Evolutionary conservation across 306 rosid genomes (phyloP).

Genomic region (Vigna angularis): DNA sequence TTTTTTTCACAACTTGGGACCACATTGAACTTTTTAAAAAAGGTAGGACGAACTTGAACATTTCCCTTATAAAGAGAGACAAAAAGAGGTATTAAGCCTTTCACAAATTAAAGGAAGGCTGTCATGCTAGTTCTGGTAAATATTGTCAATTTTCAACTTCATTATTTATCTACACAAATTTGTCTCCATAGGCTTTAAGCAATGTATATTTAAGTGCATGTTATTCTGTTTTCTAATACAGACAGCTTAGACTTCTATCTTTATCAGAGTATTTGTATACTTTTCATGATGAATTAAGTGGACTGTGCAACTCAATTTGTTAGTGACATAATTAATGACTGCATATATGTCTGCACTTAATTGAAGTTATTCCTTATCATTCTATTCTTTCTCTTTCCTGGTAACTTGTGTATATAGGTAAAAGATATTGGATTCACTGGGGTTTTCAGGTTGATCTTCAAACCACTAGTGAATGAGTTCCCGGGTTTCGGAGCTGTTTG

Average conservation of each 20-base stretch:
- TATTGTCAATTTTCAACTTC: not conserved
- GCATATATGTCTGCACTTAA: constrained; percentile 15
- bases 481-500: constrained; percentile 91
- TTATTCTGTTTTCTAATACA: constrained; percentile 11
- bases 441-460: constrained; percentile 97
- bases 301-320: constrained; percentile 22
- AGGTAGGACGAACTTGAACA: no score
- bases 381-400: constrained; percentile 48
- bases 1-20: no score
- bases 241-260: constrained; percentile 26
- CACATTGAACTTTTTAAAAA: no score
- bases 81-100: no score
- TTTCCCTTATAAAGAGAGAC: no score
- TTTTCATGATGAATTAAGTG: constrained; percentile 26
- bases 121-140: not conserved
- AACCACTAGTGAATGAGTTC: constrained; percentile 83
- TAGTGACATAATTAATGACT: constrained; percentile 32
- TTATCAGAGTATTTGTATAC: constrained; percentile 32
- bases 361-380: constrained; percentile 39
- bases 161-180: constrained; percentile 22
- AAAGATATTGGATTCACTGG: constrained; percentile 99
- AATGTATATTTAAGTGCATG: not conserved
- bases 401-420: constrained; percentile 72
- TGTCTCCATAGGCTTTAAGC: constrained; percentile 7
- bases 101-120: constrained; percentile 5